Evolutionary conservation across 176 grass and related monocot species (phyloP), one percentile per base, ranked within the genome.

Genomic region (Themeda triandra): DNA sequence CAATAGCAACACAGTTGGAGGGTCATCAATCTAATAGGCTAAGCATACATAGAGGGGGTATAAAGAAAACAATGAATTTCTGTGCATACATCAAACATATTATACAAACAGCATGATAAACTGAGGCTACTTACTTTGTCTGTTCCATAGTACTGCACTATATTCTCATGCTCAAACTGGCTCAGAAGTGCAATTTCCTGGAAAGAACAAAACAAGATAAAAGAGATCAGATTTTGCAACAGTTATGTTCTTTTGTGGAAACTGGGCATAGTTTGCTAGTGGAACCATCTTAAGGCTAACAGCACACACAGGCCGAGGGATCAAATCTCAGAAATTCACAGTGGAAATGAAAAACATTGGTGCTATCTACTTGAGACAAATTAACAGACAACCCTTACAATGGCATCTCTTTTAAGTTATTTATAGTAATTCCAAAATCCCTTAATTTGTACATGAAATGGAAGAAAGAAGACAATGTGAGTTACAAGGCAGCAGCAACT

Each of bases 91-190:
- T n/a, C 13, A 23, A 17, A 53, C 12, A 27, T 39, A 35, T 5
- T 79, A 72, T 69, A 49, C 14, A 24, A 90, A 75, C 31, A 63
- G 60, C 37, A 17, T 54, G 49, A 69, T 76, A 49, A 45, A 63
- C 4, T 24, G 30, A 89, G 35, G 66, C 63, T 82, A 84, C 80
- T 91, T 94, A 96, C 96, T 94, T 94, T 96, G 78, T 94, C 91
- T n/a, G 97, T 99, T 85, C 97, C 97, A 77, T 94, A 94, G 73
- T 99, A 99, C 12, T 99, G 97, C 45, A 99, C 97, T 83, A 99
- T 96, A 87, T 99, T 99, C 83, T 99, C 97, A 56, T 99, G 93
- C 76, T 99, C 91, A 83, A 99, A 99, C 86, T 96, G 93, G 90
- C 97, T 99, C 71, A 99, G 64, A 71, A 99, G 97, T 53, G 90